Evolutionary conservation across 768 basidiomycete species (phyloP).

Genomic region (Tephrocybe sp.): DNA sequence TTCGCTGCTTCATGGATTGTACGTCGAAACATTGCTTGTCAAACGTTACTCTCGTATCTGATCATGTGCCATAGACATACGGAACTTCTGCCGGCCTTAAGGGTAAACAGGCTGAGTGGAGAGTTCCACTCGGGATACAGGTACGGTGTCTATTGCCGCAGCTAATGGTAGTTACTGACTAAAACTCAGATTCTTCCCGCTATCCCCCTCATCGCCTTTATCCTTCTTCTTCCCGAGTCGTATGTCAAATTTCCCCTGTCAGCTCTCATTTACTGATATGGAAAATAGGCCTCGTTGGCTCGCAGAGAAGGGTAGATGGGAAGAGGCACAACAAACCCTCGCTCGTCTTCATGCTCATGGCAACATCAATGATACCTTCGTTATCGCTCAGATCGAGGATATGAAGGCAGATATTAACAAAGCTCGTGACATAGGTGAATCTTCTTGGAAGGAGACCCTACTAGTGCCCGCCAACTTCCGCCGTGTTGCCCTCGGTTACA

Average conservation of each 20-base stretch:
- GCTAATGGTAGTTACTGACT: neutral
- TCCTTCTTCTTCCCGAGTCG: conserved; percentile 50
- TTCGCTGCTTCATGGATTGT: conserved; percentile 49
- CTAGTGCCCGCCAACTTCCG: conserved; percentile 42
- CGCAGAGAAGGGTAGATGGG: conserved; percentile 46
- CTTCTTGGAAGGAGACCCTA: conserved; percentile 40
- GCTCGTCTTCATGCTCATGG: conserved; percentile 53
- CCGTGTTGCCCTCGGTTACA: conserved; percentile 41
- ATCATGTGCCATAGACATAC: conserved; percentile 27
- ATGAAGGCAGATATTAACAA: conserved; percentile 36
- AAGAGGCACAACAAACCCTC: conserved; percentile 41
- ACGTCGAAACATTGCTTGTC: conserved; percentile 8
- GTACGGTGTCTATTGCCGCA: conserved; percentile 14
- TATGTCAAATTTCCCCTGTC: conserved; percentile 19
- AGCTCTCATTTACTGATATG: neutral
- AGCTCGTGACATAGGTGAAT: conserved; percentile 33
- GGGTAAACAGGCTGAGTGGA: conserved; percentile 42
- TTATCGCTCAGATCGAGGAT: conserved; percentile 43
- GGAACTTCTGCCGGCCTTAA: conserved; percentile 36
- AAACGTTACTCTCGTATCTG: neutral
- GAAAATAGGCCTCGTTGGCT: conserved; percentile 44
- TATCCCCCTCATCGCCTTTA: conserved; percentile 47
- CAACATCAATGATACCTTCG: conserved; percentile 43
- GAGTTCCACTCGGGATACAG: conserved; percentile 45
- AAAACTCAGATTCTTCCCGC: conserved; percentile 37